phyloP scores from a whole-genome alignment of 2,329 filamentous ascomycete genomes.

The Aspergillus cejpii region DNA sequence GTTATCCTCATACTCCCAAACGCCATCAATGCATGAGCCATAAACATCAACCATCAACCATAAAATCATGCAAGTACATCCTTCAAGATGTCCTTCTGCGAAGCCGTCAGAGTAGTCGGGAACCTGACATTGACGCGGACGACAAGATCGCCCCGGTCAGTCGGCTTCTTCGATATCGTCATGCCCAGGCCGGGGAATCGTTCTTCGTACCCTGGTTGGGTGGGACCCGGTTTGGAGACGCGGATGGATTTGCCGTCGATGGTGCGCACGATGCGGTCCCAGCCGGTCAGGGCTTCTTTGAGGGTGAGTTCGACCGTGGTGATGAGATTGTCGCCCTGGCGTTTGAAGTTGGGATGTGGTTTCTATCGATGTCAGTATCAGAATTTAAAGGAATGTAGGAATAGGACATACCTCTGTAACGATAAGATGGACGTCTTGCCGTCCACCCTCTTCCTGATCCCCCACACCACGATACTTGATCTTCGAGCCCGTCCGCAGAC shows the following conservation, averaged over 20 bases:
- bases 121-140: conserved; percentile 91
- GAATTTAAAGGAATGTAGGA: neutral
- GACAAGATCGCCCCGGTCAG: conserved; percentile 76
- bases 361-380: conserved; percentile 57
- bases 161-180: conserved; percentile 86
- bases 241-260: conserved; percentile 84
- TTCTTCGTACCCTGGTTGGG: conserved; percentile 74
- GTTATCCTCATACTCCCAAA: no score
- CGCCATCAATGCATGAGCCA: no score
- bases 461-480: conserved; percentile 98
- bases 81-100: conserved; percentile 74
- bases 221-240: conserved; percentile 75
- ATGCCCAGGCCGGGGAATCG: conserved; percentile 82
- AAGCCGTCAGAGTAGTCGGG: conserved; percentile 65
- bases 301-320: conserved; percentile 73
- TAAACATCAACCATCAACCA: no score
- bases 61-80: conserved; percentile 58
- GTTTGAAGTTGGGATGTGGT: conserved; percentile 73
- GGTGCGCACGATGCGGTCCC: conserved; percentile 83
- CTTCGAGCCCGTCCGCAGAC: conserved; percentile 93
- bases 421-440: conserved; percentile 92
- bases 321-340: conserved; percentile 81
- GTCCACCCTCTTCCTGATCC: conserved; percentile 91
- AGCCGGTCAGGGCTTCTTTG: conserved; percentile 91
- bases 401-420: conserved; percentile 70